Conservation (phyloP, 306 rosid species). For the Ceratonia siliqua region DNA sequence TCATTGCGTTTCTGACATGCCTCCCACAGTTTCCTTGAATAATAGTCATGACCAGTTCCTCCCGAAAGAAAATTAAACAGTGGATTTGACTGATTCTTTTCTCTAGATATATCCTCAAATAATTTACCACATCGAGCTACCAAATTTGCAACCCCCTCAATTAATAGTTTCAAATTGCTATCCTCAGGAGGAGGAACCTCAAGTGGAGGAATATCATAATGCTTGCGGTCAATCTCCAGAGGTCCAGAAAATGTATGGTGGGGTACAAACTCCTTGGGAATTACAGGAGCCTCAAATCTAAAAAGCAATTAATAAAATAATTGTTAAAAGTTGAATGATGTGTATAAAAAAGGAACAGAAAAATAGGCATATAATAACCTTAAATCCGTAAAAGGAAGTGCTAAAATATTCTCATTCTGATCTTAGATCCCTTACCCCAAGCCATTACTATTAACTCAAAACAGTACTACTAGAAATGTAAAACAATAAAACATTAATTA, state of each 20-base stretch:
- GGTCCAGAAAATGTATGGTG: conserved; percentile 75
- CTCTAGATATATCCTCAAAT: conserved; percentile 94
- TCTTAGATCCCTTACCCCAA: conserved; percentile 17
- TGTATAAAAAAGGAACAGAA: conserved; percentile 13
- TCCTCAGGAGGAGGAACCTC: conserved; percentile 84
- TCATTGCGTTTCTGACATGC: conserved; percentile 63
- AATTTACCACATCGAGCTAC: conserved; percentile 95
- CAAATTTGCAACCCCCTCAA: conserved; percentile 90
- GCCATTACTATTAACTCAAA: conserved; percentile 9
- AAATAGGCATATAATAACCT: conserved; percentile 15
- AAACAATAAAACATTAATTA: not conserved
- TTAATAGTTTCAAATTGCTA: conserved; percentile 72
- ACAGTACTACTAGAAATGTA: conserved; percentile 23
- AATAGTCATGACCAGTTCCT: conserved; percentile 89
- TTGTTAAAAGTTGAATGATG: conserved; percentile 25
- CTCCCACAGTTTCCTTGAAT: conserved; percentile 93
- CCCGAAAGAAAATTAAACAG: conserved; percentile 86
- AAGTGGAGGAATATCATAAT: conserved; percentile 64
- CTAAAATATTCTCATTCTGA: conserved; percentile 14
- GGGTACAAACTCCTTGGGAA: conserved; percentile 83
- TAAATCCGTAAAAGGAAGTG: conserved; percentile 2
- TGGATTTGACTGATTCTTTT: conserved; percentile 82
- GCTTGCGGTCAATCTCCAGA: conserved; percentile 60
- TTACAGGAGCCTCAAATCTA: conserved; percentile 84
- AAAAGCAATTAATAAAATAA: conserved; percentile 37